Evolutionary conservation across 306 rosid species (phyloP), one percentile per base, ranked within the genome.

Genomic region (Castanea mollissima): DNA sequence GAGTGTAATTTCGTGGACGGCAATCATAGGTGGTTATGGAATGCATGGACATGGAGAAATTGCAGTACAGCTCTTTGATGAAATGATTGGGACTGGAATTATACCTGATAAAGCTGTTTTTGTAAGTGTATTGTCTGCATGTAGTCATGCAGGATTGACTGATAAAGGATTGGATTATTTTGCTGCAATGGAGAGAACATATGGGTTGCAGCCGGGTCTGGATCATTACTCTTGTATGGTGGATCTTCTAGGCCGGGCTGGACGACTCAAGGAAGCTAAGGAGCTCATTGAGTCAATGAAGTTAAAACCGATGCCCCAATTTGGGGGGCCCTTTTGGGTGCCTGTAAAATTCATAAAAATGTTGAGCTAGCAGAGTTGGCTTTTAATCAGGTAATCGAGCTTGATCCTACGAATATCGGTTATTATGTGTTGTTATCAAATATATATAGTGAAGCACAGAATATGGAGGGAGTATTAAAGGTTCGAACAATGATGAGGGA

Each of bases 311-410:
- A 94, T 69, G 98, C 96, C 80, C 94, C 95, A 60, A 91, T 91
- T 65, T 92, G 97, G 95, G 97, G 97, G 34, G 97, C 97, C 52
- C 92, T 94, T 80, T 85, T 94, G 76, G 94, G 97, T 80, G 97
- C 99, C 16, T 94, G 97, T 82, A 89, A 92, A 83, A 94, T 92
- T 71, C 95, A 94, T 83, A 83, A 85, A 78, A 87, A 90, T 74
- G 84, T 87, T 15, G 85, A 87, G 82, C 79, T 94, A 34, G 98
- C 96, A 62, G 97, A 92, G 82, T 75, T 89, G 72, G 96, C 94
- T 29, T 94, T 94, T 85, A 83, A 83, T 56, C 85, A 76, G 75
- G 84, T 89, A 25, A 70, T 87, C n/a, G 87, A 90, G 78, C 91
- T 90, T 52, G 98, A 93, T 74, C 97, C 96, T 15, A 63, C 79